A percentile compares a stretch with the other conserved stretches of the same genome.
phyloP scores from a whole-genome alignment of 1,139 yeast species.

The Scheffersomyces quercinus region DNA sequence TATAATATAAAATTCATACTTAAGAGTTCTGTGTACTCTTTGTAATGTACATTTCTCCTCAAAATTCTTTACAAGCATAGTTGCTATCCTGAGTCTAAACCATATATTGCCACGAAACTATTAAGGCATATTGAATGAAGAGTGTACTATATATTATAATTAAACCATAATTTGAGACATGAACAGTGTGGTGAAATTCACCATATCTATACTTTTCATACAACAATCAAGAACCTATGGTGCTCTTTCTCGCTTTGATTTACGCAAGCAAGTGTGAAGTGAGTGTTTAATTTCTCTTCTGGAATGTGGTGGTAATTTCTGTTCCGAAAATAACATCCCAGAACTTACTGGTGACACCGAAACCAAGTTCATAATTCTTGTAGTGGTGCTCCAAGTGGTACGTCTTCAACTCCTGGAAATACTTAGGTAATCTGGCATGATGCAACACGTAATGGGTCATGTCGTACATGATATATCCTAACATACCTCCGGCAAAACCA shows the following conservation, averaged over 20 bases:
- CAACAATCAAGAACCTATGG: no score
- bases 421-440: slow-evolving; percentile 77
- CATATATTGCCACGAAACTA: background rate
- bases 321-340: slow-evolving; percentile 95
- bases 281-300: slow-evolving; percentile 27
- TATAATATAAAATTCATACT: background rate
- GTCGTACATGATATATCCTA: slow-evolving; percentile 91
- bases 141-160: background rate
- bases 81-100: background rate
- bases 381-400: slow-evolving; percentile 96
- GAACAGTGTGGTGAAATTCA: background rate
- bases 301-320: slow-evolving; percentile 39
- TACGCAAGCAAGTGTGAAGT: no score
- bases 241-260: no score
- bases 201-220: background rate
- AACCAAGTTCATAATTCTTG: slow-evolving; percentile 93
- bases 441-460: slow-evolving; percentile 84
- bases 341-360: slow-evolving; percentile 89
- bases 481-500: slow-evolving; percentile 88
- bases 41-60: no score
- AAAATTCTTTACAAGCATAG: no score
- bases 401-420: slow-evolving; percentile 75
- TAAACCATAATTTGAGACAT: background rate
- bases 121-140: background rate
- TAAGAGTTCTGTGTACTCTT: no score